These are phyloP conservation scores for Candida sithepensis DNA, from an alignment of 805 yeast genomes.

Conservation along the genomic window DNA sequence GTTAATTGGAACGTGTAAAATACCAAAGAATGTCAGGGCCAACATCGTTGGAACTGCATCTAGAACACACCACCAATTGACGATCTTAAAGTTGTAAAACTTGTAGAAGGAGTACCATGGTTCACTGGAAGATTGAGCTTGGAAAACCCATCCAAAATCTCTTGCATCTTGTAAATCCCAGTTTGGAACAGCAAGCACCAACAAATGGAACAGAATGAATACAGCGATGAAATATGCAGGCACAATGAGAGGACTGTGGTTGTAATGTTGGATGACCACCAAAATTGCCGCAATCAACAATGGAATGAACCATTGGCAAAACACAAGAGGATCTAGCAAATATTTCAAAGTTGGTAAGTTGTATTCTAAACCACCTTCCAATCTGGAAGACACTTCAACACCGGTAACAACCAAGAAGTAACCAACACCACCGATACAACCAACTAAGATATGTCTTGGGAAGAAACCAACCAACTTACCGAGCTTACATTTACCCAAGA, in stretches of 20 bases:
- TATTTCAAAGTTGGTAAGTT: conserved; percentile 50
- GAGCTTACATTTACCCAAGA: conserved; percentile 71
- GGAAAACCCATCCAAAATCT: conserved; percentile 81
- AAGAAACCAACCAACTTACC: conserved; percentile 92
- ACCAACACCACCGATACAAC: conserved; percentile 98
- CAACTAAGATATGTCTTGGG: conserved; percentile 93
- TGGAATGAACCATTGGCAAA: conserved; percentile 73
- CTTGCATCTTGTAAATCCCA: conserved; percentile 63
- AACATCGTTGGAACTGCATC: conserved; percentile 87
- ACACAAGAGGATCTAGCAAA: conserved; percentile 38
- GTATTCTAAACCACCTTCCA: conserved; percentile 71
- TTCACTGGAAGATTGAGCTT: conserved; percentile 55
- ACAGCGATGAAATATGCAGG: conserved; percentile 77
- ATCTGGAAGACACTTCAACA: conserved; percentile 80
- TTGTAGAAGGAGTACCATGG: conserved; percentile 92
- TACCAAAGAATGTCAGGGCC: conserved; percentile 93
- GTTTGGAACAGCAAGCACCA: conserved; percentile 61
- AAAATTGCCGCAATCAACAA: conserved; percentile 57
- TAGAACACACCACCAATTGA: conserved; percentile 70
- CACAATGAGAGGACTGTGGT: conserved; percentile 65
- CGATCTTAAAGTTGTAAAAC: conserved; percentile 62
- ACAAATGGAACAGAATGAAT: conserved; percentile 63
- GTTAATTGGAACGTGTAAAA: conserved; percentile 93
- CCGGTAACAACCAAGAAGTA: conserved; percentile 89
- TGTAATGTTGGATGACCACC: conserved; percentile 55